A percentile compares a stretch with the other conserved stretches of the same genome.
These are phyloP conservation scores for Cutaneotrichosporon mucoides DNA, from an alignment of 1,284 basidiomycete genomes.

Conservation along the genomic window DNA sequence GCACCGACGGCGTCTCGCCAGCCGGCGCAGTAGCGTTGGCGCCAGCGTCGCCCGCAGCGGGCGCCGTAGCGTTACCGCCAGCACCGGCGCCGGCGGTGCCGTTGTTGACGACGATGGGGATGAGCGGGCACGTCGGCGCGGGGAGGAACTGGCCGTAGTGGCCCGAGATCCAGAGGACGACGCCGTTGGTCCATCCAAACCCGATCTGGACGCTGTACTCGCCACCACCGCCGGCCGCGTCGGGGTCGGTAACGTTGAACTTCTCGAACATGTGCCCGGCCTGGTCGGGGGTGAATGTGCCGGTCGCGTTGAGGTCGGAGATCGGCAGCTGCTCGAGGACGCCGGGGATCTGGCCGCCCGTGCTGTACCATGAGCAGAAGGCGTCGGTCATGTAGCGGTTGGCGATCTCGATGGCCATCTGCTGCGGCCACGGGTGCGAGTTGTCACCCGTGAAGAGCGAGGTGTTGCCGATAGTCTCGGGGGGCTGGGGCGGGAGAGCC, in stretches of 20 bases:
- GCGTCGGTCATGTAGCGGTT: constrained; percentile 70
- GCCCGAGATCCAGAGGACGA: constrained; percentile 66
- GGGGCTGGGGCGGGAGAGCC: constrained; percentile 54
- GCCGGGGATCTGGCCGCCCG: constrained; percentile 71
- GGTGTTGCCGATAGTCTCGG: constrained; percentile 52
- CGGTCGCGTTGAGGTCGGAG: constrained; percentile 67
- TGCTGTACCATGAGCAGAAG: constrained; percentile 77
- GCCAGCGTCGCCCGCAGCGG: too few species aligned
- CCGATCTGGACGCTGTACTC: constrained; percentile 24
- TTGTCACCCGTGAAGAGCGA: constrained; percentile 41
- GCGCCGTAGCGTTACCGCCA: neutral
- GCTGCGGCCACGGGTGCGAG: constrained; percentile 47
- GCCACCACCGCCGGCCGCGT: constrained; percentile 62
- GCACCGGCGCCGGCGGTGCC: neutral
- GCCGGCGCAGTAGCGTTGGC: too few species aligned
- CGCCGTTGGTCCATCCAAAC: constrained; percentile 84
- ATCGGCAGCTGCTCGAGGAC: constrained; percentile 66
- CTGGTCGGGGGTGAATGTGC: constrained; percentile 43
- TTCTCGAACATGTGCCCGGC: constrained; percentile 80
- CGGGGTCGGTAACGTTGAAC: constrained; percentile 60
- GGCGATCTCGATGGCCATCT: constrained; percentile 58
- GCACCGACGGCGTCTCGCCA: too few species aligned
- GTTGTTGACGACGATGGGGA: constrained; percentile 44
- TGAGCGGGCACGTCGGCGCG: constrained; percentile 62
- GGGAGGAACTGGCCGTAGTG: constrained; percentile 64